Base-by-base conservation (phyloP, 2,329 filamentous ascomycete genomes). In the Pseudogymnoascus sp. region DNA sequence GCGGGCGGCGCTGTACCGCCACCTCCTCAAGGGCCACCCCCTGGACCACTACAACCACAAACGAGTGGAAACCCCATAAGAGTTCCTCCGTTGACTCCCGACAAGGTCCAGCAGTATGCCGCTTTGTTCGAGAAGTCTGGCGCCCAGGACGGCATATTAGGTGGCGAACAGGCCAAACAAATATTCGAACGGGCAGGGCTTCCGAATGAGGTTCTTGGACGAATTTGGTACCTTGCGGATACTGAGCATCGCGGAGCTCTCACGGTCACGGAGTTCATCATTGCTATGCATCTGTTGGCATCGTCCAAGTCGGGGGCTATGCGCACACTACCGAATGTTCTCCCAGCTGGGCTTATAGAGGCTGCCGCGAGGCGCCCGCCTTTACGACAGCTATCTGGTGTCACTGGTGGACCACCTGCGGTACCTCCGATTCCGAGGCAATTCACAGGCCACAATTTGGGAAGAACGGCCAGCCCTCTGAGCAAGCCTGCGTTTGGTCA, bases 271-370 rank as follows among this genome's bases (percentile, higher is more conserved):
- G 94, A 97, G 71, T 99, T 99, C 74, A 90, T 96, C 72, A 95
- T 99, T 71, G 94, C 94, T 53, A 99, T 99, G 94, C 94, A 99
- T 75, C 80, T 99, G 65, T 82, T 99, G 66, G 93, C 91, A 12
- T 96, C 92, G 11, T 91, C 91, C 77, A 96, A 96, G 79, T 89
- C 87, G 11, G 90, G 92, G 21, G 82, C 86, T 31, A 82, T 99
- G 74, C 87, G 91, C 67, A 86, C 84, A 18, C 81, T 97, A 63
- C 94, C 94, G 1, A 88, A 80, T 65, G 84, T 89, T 25, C 82
- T 99, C 1, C 94, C 94, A 5, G 86, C 90, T 11, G 90, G 88
- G 10, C 79, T 99, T 4, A 96, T 95, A 72, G 94, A 99, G 72
- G 93, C 92, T 53, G 94, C 94, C 7, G 86, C 90, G 59, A 84